Evolutionary conservation across 805 yeast species (phyloP), one percentile per base, ranked within the genome.

Genomic region (Cyberlindnera petersonii): DNA sequence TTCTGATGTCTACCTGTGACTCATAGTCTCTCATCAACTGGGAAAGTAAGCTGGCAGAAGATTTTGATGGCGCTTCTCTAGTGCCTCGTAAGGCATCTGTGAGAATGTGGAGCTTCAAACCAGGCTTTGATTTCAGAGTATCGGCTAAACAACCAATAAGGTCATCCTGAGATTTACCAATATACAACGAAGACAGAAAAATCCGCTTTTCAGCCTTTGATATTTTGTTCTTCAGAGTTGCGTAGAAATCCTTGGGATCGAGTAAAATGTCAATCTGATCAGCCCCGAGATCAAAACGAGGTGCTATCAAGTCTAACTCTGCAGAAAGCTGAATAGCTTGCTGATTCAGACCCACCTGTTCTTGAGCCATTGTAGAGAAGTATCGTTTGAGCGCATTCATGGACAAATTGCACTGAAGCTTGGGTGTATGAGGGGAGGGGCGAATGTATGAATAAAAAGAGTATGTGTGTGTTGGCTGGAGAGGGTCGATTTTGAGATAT

Each of bases 61-160:
- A 82, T 34, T 70, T 64, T 6, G 73, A 63, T 0, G 98, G 98
- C 1, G 88, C 80, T 54, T 93, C 98, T 49, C 98, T 74, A 0
- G 98, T 91, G 0, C 96, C 96, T 50, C 98, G 64, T 33, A 93
- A 69, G 10, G 89, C 95, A 61, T 93, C 98, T 6, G 89, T 72
- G 37, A 93, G 66, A 19, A 93, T 78, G 42, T 74, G 75, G 2
- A 93, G 84, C 48, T 75, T 71, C 43, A 93, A 68, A 18, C 76
- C 63, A 3, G 79, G 74, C 44, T 85, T 86, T 3, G 56, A 52
- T 2, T 55, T 50, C 48, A 93, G 59, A 0, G 96, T 89, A 6
- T 64, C 59, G 11, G 72, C 71, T 4, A 93, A 48, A 44, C 82
- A 74, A 7, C 71, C 68, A 11, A 89, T 68, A 19, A 93, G 71